Base-by-base conservation (phyloP, 1,284 basidiomycete species). In the Lignosus rhinocerotis region DNA sequence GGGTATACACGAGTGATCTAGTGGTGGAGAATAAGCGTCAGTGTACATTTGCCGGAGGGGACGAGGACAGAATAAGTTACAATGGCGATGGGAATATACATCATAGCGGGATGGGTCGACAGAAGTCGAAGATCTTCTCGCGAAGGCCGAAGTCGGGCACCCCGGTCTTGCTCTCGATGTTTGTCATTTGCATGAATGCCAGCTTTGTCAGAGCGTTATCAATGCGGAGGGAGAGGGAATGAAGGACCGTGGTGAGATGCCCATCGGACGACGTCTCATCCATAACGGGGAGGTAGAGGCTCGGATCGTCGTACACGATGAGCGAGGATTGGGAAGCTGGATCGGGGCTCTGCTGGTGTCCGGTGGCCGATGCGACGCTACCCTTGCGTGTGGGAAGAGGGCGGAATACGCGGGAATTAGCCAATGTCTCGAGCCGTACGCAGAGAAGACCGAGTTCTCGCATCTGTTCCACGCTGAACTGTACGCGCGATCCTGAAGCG, bases 381-480 rank as follows among this genome's bases (percentile, higher is more conserved):
- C 76, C 78, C 67, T 86, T 84, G 51, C 78, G 76, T 51, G 75
- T 73, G 12, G 79, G 73, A 8, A 76, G 66, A 3, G 80, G 73
- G 6, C 81, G 79, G 77, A 89, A 87, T 21, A 91, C 78, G 5
- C 85, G 82, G 0, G 78, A 78, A 6, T 87, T 83, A 8, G 91
- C 85, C 12, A 96, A 80, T 1, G 90, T 86, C 76, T 98, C 95
- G 47, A 97, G 80, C 10, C 95, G 86, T 36, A 97, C 76, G 66
- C 90, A 90, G 16, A 98, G 73, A 64, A 86, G 71, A 1, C 87
- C 88, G 45, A 99, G 77, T 61, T 91, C 84, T 51, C 85, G 84
- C 69, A 96, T 87, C 70, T 94, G 92, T 25, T 85, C 83, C 38
- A 93, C 83, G 62, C 87, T 88, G 70, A 92, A 86, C 61, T 86